Base-by-base conservation (phyloP, 2,329 filamentous ascomycete genomes). In the Passalora sequoiae region DNA sequence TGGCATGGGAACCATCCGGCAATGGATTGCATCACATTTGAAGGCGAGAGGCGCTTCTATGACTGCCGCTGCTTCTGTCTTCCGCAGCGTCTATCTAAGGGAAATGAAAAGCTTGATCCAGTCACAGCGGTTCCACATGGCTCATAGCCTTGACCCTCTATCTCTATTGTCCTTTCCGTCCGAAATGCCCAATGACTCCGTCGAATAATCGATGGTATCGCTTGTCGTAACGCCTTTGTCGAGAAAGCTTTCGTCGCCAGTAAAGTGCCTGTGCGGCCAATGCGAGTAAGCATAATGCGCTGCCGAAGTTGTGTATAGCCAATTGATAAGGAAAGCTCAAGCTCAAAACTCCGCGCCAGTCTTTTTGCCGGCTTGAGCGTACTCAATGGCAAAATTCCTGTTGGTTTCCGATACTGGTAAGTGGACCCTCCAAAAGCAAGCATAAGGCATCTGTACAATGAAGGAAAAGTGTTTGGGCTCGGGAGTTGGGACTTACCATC, bases 401-500 rank as follows among this genome's bases (percentile, higher is more conserved):
- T 48, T 35, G n/a, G 35, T 37, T 24, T 32, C 20, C 25, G 25
- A 46, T 13, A 43, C 46, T 58, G 46, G 55, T 58, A 60, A 58
- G 55, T 57, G 49, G 38, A 43, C 44, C 44, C 47, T 39, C 30
- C 8, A 47, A 39, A 39, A 30, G 16, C 24, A 9, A 37, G 10
- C 35, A 19, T 29, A 6, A 21, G 9, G 22, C 38, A 19, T 8
- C 21, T 19, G 35, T 25, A 6, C 38, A 36, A 32, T 22, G 10
- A 32, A 37, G 15, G 27, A 31, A 27, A 35, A 38, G 19, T 25
- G 35, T 28, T 47, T 55, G 22, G 16, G 39, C 56, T 49, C 49
- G 50, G 51, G 31, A 50, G 52, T 33, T 40, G 13, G 24, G 40
- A 68, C 73, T 67, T 66, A 92, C 89, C 91, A 97, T 61, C 89